Conservation (phyloP, 768 basidiomycete species). For the Cytidiella melzeri region DNA sequence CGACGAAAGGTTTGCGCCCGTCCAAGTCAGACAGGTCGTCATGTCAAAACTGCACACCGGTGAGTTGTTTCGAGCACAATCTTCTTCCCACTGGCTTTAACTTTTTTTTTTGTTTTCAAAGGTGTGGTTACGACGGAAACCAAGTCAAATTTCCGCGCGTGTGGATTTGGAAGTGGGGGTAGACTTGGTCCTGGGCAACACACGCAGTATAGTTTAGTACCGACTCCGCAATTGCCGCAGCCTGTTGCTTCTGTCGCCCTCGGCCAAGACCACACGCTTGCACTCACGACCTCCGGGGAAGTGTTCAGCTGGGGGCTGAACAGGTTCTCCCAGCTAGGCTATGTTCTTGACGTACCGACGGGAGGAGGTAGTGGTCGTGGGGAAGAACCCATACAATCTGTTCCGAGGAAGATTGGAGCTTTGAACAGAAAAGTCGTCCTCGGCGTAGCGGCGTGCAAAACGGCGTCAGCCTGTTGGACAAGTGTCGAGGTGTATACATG, state of each 20-base stretch:
- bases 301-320: constrained; percentile 90
- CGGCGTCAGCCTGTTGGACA: constrained; percentile 89
- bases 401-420: constrained; percentile 69
- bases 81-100: background rate
- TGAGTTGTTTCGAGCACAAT: constrained; percentile 21
- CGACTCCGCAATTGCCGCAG: constrained; percentile 40
- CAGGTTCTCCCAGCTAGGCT: constrained; percentile 85
- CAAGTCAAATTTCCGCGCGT: constrained; percentile 70
- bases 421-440: constrained; percentile 72
- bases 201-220: constrained; percentile 40
- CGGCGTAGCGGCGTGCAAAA: constrained; percentile 84
- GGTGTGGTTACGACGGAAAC: constrained; percentile 68
- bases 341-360: constrained; percentile 55
- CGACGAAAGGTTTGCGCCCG: constrained; percentile 50
- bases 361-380: constrained; percentile 33
- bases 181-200: constrained; percentile 74
- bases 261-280: constrained; percentile 93
- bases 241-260: constrained; percentile 65
- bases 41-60: constrained; percentile 94
- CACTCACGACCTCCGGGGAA: constrained; percentile 73
- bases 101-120: constrained; percentile 6
- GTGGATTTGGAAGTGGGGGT: constrained; percentile 87
- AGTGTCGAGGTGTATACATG: constrained; percentile 68
- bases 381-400: constrained; percentile 73
- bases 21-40: constrained; percentile 56